phyloP scores from a whole-genome alignment of 78 protist genomes.

The Planoprotostelium fungivorum region DNA sequence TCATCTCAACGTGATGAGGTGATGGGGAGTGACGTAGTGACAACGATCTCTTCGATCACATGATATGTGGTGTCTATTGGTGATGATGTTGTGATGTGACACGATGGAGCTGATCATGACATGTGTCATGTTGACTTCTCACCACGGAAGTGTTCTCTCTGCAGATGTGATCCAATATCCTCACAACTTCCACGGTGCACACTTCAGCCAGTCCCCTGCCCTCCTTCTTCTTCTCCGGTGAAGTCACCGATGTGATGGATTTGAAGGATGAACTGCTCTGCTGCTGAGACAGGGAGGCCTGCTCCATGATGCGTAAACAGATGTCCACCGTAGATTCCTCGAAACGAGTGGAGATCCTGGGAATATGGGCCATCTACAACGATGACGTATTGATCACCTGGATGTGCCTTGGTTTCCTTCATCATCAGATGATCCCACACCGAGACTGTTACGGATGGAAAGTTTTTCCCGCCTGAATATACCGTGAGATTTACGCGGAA shows the following conservation, averaged over 20 bases:
- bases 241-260: background rate
- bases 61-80: too few relatives aligned
- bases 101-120: too few relatives aligned
- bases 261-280: background rate
- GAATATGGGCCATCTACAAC: background rate
- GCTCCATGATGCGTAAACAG: background rate
- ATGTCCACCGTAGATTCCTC: background rate
- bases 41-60: too few relatives aligned
- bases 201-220: background rate
- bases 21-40: too few relatives aligned
- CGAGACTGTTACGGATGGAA: background rate
- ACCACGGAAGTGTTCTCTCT: background rate
- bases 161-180: background rate
- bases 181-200: background rate
- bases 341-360: background rate
- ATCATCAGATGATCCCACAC: background rate
- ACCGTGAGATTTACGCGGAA: too few relatives aligned
- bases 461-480: too few relatives aligned
- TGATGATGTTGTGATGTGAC: too few relatives aligned
- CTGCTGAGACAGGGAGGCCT: background rate
- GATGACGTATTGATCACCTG: background rate
- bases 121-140: too few relatives aligned
- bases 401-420: background rate
- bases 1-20: background rate
- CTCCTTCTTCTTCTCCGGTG: background rate